Evolutionary conservation across 1,284 basidiomycete species (phyloP).

Genomic region (Chalciporus sp.): DNA sequence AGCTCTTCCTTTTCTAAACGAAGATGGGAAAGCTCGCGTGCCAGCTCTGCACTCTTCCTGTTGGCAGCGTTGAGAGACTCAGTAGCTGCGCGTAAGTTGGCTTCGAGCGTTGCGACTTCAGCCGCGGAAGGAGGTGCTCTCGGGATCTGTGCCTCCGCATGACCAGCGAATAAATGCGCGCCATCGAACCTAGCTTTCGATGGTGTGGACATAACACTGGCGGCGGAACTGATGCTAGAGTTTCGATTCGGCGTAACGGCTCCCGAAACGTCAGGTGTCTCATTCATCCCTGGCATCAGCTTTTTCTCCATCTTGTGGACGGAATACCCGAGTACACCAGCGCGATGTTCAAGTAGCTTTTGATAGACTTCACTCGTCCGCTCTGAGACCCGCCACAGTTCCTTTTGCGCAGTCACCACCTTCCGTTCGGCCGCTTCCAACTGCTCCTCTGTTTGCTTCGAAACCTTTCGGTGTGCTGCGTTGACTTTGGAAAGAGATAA

Average conservation of each 20-base stretch:
- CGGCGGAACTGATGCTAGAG: conserved; percentile 54
- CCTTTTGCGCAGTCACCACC: conserved; percentile 68
- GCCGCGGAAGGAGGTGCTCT: conserved; percentile 37
- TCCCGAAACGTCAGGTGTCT: conserved; percentile 46
- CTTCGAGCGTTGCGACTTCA: conserved; percentile 52
- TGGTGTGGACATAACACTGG: conserved; percentile 47
- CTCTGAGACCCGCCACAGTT: conserved; percentile 65
- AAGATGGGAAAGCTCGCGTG: conserved; percentile 59
- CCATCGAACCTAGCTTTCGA: conserved; percentile 68
- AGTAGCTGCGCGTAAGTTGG: conserved; percentile 60
- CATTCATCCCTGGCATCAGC: conserved; percentile 37
- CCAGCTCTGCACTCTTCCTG: conserved; percentile 61
- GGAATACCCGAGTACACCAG: conserved; percentile 73
- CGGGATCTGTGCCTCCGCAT: conserved; percentile 60
- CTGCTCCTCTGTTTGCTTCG: conserved; percentile 71
- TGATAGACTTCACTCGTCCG: conserved; percentile 61
- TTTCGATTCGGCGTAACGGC: conserved; percentile 54
- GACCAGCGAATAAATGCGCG: conserved; percentile 80
- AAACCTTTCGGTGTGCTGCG: conserved; percentile 55
- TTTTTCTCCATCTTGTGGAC: conserved; percentile 70
- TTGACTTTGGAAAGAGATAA: conserved; percentile 70
- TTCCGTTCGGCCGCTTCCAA: conserved; percentile 68
- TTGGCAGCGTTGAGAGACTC: conserved; percentile 57
- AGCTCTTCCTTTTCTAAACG: conserved; percentile 65
- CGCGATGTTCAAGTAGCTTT: conserved; percentile 73